phyloP scores from a whole-genome alignment of 2,329 filamentous ascomycete species.

The Eurotiales sp. region DNA sequence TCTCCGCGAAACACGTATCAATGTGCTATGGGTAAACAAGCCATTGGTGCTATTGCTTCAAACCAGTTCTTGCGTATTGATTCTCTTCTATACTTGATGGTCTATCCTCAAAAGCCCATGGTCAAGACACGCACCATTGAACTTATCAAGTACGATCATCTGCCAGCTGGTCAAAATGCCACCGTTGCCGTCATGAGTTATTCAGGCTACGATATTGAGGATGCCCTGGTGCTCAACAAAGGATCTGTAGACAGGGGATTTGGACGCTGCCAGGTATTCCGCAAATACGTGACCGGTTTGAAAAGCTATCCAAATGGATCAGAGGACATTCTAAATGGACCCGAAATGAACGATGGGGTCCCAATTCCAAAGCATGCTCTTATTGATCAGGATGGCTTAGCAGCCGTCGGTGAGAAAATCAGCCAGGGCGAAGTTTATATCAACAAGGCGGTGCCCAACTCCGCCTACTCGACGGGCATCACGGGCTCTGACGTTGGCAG shows the following conservation, averaged over 20 bases:
- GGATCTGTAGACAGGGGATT: constrained; percentile 93
- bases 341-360: constrained; percentile 57
- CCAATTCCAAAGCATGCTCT: constrained; percentile 66
- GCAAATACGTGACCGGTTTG: constrained; percentile 82
- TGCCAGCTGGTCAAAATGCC: constrained; percentile 93
- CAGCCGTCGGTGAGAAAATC: constrained; percentile 77
- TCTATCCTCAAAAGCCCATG: constrained; percentile 96
- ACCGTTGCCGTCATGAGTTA: constrained; percentile 99
- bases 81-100: constrained; percentile 90
- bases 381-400: constrained; percentile 82
- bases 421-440: constrained; percentile 79
- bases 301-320: constrained; percentile 83
- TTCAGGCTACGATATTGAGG: constrained; percentile 98
- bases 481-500: constrained; percentile 55
- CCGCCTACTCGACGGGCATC: constrained; percentile 69
- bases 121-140: constrained; percentile 97
- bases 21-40: constrained; percentile 99
- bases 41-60: constrained; percentile 94
- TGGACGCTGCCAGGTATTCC: constrained; percentile 95
- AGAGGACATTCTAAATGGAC: constrained; percentile 57
- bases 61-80: constrained; percentile 98
- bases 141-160: constrained; percentile 92
- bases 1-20: constrained; percentile 98
- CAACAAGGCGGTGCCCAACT: constrained; percentile 81
- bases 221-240: constrained; percentile 94